phyloP scores from a whole-genome alignment of 495 filamentous ascomycete species.

The Penicillium verhagenii region DNA sequence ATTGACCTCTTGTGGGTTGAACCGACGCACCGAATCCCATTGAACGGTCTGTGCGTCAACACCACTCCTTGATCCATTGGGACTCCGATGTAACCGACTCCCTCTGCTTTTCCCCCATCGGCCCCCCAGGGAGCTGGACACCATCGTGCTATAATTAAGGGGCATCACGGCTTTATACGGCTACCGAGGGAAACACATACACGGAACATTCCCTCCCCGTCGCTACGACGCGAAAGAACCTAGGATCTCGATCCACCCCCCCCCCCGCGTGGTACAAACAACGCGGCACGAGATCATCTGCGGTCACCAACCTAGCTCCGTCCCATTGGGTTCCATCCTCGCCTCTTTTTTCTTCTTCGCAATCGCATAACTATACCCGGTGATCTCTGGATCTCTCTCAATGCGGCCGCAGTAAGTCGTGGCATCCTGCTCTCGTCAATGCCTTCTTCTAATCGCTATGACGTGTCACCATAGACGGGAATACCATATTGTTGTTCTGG shows the following conservation, averaged over 20 bases:
- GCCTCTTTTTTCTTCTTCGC: neutral
- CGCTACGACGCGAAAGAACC: neutral
- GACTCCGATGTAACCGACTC: slow-evolving; percentile 42
- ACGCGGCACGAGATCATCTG: slow-evolving; percentile 6
- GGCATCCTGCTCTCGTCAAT: slow-evolving; percentile 8
- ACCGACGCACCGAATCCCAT: slow-evolving; percentile 9
- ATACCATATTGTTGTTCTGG: slow-evolving; percentile 90
- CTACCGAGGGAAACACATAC: neutral
- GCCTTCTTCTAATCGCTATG: slow-evolving; percentile 23
- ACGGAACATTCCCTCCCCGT: neutral
- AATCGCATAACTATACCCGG: neutral
- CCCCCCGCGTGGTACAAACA: slow-evolving; percentile 16
- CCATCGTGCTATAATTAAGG: slow-evolving; percentile 10
- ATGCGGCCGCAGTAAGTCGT: slow-evolving; percentile 55
- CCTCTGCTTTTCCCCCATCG: slow-evolving; percentile 30
- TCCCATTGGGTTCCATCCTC: neutral
- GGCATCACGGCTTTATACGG: neutral
- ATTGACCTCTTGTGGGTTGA: slow-evolving; percentile 4
- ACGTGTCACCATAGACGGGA: slow-evolving; percentile 56
- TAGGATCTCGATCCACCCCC: slow-evolving; percentile 4
- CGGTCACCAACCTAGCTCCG: neutral
- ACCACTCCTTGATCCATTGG: slow-evolving; percentile 10
- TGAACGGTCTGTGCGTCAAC: slow-evolving; percentile 16
- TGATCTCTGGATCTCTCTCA: slow-evolving; percentile 18
- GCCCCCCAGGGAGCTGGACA: slow-evolving; percentile 21